A percentile compares a stretch with the other conserved stretches of the same genome.
These are phyloP conservation scores for Cicer arietinum DNA, from an alignment of 306 rosid species.

Conservation along the genomic window DNA sequence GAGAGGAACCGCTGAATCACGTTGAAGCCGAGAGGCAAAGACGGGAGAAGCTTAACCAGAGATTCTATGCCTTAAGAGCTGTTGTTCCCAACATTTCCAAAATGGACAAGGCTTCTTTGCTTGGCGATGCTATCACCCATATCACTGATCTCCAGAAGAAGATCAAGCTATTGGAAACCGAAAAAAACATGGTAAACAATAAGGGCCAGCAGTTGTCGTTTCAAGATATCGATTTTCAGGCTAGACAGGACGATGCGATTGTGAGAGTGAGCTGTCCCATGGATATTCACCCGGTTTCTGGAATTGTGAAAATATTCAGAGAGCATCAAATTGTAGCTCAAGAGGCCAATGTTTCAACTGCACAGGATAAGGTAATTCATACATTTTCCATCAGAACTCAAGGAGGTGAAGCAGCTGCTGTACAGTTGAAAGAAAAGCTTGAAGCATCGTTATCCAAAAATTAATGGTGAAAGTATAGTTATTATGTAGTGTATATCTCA, in stretches of 20 bases:
- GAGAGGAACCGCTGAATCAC: constrained; percentile 92
- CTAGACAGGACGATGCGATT: constrained; percentile 70
- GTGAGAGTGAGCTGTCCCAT: constrained; percentile 74
- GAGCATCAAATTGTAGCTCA: constrained; percentile 75
- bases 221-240: constrained; percentile 81
- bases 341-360: constrained; percentile 64
- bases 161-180: constrained; percentile 80
- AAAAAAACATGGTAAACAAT: constrained; percentile 60
- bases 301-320: constrained; percentile 58
- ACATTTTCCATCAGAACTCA: constrained; percentile 75
- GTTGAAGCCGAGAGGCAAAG: constrained; percentile 96
- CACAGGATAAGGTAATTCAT: constrained; percentile 61
- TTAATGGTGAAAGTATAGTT: constrained; percentile 34
- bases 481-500: constrained; percentile 39
- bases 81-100: constrained; percentile 95
- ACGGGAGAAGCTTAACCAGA: constrained; percentile 93
- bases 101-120: constrained; percentile 96
- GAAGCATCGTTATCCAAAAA: constrained; percentile 65
- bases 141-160: constrained; percentile 88
- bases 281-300: constrained; percentile 83
- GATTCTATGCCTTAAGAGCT: constrained; percentile 86
- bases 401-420: constrained; percentile 69
- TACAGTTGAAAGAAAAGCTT: constrained; percentile 79
- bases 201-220: constrained; percentile 48
- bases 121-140: constrained; percentile 84